Conservation (phyloP, 176 grass and related monocot genomes). For the Rhipidocladum racemiflorum region DNA sequence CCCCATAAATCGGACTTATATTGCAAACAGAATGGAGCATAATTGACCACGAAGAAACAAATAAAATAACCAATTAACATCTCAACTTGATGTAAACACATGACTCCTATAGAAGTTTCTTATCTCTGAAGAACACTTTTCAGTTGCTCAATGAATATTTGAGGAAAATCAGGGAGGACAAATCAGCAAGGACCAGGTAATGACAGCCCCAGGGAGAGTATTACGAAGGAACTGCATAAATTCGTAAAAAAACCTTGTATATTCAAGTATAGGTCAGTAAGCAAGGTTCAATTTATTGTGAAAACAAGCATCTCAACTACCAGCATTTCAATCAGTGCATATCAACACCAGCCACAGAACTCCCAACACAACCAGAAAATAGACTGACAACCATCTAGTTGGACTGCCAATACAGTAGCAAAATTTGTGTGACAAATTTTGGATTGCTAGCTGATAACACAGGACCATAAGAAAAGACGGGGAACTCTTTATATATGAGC, state of each 20-base stretch:
- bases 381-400: background rate
- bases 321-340: background rate
- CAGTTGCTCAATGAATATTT: slow-evolving; percentile 86
- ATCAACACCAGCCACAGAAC: background rate
- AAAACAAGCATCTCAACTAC: slow-evolving; percentile 1
- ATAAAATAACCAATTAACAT: background rate
- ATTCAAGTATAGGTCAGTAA: background rate
- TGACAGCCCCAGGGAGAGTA: background rate
- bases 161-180: slow-evolving; percentile 22
- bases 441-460: background rate
- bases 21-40: background rate
- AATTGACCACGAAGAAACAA: background rate
- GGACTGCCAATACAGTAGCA: background rate
- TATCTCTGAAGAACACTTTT: slow-evolving; percentile 72
- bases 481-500: background rate
- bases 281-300: background rate
- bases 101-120: slow-evolving; percentile 54
- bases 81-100: background rate
- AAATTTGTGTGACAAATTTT: background rate
- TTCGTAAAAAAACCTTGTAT: background rate
- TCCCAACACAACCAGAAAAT: slow-evolving; percentile 10
- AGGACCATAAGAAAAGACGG: background rate
- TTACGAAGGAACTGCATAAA: background rate
- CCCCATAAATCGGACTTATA: slow-evolving; percentile 14
- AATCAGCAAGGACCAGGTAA: slow-evolving; percentile 23